Conservation (phyloP, 2,329 filamentous ascomycete species). For the Diaporthe capsici region DNA sequence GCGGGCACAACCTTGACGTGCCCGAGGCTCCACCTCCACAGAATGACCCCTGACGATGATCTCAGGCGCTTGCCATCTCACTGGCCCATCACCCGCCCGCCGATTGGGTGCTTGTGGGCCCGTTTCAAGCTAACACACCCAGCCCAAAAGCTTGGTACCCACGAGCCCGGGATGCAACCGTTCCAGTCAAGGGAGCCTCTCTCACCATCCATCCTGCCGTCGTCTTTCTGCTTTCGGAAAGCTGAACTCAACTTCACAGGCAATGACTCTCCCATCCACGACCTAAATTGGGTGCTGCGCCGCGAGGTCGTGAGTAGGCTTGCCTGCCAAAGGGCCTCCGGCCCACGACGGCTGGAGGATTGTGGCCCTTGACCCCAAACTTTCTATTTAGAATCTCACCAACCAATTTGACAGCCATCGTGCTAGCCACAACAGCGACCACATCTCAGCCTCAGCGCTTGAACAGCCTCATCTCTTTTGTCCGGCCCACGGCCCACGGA, state of each 20-base stretch:
- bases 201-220: constrained; percentile 7
- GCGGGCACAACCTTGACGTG: constrained; percentile 15
- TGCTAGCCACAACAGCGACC: constrained; percentile 13
- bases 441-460: constrained; percentile 18
- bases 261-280: not conserved
- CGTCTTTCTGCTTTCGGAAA: constrained; percentile 10
- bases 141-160: constrained; percentile 32
- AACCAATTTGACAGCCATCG: not conserved
- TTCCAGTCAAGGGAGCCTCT: constrained; percentile 2
- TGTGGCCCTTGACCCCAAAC: not conserved
- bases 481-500: constrained; percentile 19
- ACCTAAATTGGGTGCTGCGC: not conserved
- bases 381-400: constrained; percentile 29
- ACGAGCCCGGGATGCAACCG: constrained; percentile 30
- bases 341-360: not conserved
- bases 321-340: not conserved
- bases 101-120: not conserved
- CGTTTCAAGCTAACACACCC: constrained; percentile 14
- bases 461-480: constrained; percentile 5
- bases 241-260: constrained; percentile 1
- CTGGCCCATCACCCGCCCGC: constrained; percentile 5
- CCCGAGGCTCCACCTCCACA: constrained; percentile 26
- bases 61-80: constrained; percentile 16
- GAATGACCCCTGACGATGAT: not conserved
- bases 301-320: constrained; percentile 3